Base-by-base conservation (phyloP, 2,329 filamentous ascomycete species). In the Anthostomella pinea region DNA sequence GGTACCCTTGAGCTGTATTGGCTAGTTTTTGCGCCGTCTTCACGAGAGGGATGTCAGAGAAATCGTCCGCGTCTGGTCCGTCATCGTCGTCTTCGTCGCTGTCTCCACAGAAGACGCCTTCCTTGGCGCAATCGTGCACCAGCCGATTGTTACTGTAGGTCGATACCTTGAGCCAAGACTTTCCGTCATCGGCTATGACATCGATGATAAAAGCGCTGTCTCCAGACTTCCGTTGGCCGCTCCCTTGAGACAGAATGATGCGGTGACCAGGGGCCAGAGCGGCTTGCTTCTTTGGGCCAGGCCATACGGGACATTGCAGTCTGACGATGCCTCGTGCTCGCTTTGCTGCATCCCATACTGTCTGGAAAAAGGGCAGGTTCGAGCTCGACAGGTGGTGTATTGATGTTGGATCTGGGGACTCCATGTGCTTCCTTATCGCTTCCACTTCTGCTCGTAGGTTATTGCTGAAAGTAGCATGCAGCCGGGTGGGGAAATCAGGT, bases 151-250 rank as follows among this genome's bases (percentile, higher is more conserved):
- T 60, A 8, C 56, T 58, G 38, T 54, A 54, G 7, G 57, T 52
- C 3, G 57, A 61, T 15, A 61, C 52, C 35, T 60, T 61, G 34
- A 50, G 56, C 58, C 58, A 61, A 5, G 53, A 52, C 10, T 43
- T 39, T 3, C 58, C 58, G 4, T 49, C 53, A 35, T 61, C 54
- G 6, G 49, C 49, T 3, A 61, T 46, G 11, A 59, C 38, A 35
- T 61, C 58, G 27, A 61, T 42, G 19, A 52, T 39, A 35, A 51
- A 45, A 31, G 49, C 43, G 14, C 41, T 41, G 8, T 50, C 45
- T 13, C 46, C 48, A 6, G 47, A 48, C 20, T 53, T 45, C 3
- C 45, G 46, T 25, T 45, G 46, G 14, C 47, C 55, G 40, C 39
- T 48, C 24, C 51, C 56, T 18, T 47, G 49, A 13, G 46, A 52